Percentiles rank a stretch among this genome's conserved stretches.
Evolutionary conservation across 1,284 basidiomycete species (phyloP).

Genomic region (Tetrapyrgos nigripes): DNA sequence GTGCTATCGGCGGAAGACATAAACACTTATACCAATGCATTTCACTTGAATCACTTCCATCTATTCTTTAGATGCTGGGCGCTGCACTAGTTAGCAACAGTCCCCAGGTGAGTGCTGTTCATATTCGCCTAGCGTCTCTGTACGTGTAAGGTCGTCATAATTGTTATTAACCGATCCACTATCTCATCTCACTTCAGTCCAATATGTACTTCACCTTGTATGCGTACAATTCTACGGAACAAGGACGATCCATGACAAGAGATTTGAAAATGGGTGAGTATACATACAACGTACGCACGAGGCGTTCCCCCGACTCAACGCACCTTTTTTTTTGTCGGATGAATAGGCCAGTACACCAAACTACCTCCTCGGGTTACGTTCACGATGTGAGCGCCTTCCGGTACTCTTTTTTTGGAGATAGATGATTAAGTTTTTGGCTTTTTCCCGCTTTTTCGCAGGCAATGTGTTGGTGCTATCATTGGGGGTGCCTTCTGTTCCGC

Average conservation of each 20-base stretch:
- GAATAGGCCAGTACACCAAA: conserved; percentile 60
- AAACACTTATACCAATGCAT: no score
- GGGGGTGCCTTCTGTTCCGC: conserved; percentile 42
- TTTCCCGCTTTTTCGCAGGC: conserved; percentile 16
- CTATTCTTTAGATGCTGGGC: conserved; percentile 47
- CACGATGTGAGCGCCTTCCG: conserved; percentile 29
- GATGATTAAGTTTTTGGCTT: not conserved
- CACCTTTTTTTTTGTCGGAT: conserved; percentile 29
- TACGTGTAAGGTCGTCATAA: not conserved
- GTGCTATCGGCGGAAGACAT: no score
- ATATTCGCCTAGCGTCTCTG: no score
- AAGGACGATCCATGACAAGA: conserved; percentile 35
- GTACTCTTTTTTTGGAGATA: conserved; percentile 27
- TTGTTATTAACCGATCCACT: not conserved
- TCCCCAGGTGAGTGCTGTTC: conserved; percentile 31
- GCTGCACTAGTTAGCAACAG: conserved; percentile 49
- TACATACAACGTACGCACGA: not conserved
- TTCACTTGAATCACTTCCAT: no score
- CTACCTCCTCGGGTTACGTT: conserved; percentile 55
- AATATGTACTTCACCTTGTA: conserved; percentile 25
- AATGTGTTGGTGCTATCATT: conserved; percentile 28
- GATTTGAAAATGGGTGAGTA: conserved; percentile 32
- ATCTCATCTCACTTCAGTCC: conserved; percentile 7
- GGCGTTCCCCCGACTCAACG: not conserved
- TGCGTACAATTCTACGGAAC: conserved; percentile 30